Conservation (phyloP, 306 rosid species). For the Cicer bijugum region DNA sequence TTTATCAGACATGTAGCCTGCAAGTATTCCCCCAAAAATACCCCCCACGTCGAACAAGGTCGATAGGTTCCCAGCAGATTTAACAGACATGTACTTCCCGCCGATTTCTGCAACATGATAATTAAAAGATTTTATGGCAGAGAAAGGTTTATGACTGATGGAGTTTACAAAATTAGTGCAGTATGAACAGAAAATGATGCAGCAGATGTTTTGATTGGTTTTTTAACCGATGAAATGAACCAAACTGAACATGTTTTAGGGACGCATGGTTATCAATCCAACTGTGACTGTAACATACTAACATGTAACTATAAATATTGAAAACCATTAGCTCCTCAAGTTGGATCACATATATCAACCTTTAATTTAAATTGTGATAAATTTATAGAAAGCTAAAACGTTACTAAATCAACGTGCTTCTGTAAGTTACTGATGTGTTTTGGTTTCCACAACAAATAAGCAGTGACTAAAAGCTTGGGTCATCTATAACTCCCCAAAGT, state of each 20-base stretch:
- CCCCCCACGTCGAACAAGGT: slow-evolving; percentile 86
- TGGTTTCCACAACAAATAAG: neutral
- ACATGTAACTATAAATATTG: neutral
- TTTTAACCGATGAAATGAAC: neutral
- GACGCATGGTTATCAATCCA: slow-evolving; percentile 2
- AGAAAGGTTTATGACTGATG: slow-evolving; percentile 22
- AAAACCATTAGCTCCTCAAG: neutral
- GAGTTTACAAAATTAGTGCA: slow-evolving; percentile 12
- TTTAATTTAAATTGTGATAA: slow-evolving; percentile 8
- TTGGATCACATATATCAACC: neutral
- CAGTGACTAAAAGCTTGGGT: slow-evolving; percentile 10
- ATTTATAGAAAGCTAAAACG: neutral
- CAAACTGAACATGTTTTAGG: neutral
- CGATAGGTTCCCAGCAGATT: slow-evolving; percentile 85
- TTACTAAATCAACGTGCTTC: neutral
- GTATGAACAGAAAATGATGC: neutral
- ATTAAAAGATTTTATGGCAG: slow-evolving; percentile 17
- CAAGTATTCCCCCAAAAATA: slow-evolving; percentile 79
- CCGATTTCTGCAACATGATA: slow-evolving; percentile 68
- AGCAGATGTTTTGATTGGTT: neutral
- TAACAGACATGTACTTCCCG: slow-evolving; percentile 70
- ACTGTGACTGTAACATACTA: neutral
- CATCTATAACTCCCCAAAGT: neutral
- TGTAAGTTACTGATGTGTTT: neutral
- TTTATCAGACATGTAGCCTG: slow-evolving; percentile 82